Evolutionary conservation across 108 stramenopile species (phyloP).

Genomic region (Cyclotella choctawhatcheeana): DNA sequence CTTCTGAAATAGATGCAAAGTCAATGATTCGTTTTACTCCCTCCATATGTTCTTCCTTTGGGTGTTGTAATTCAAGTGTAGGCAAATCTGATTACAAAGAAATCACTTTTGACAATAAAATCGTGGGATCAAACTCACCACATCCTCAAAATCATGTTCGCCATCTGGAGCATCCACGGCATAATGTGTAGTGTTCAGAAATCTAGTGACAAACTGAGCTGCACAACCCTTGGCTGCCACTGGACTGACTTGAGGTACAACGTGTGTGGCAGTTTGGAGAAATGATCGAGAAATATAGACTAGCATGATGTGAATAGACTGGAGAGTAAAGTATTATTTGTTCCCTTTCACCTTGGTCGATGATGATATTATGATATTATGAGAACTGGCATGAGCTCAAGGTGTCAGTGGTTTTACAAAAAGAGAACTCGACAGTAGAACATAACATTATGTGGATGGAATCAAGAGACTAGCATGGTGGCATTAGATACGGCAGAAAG

Average conservation of each 20-base stretch:
- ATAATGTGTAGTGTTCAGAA: conserved; percentile 8
- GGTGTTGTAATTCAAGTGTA: not conserved
- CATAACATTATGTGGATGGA: too few relatives aligned
- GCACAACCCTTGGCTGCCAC: conserved; percentile 12
- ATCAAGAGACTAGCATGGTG: too few relatives aligned
- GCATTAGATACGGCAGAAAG: too few relatives aligned
- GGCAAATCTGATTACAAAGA: not conserved
- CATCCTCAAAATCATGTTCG: conserved; percentile 27
- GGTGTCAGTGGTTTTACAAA: too few relatives aligned
- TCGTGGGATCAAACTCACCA: conserved; percentile 27
- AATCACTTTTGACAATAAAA: too few relatives aligned
- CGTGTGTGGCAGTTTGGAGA: conserved; percentile 2
- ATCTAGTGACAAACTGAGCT: not conserved
- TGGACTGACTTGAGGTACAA: not conserved
- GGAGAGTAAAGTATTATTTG: too few relatives aligned
- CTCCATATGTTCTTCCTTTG: conserved; percentile 25
- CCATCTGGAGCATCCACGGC: conserved; percentile 34
- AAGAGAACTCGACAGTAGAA: too few relatives aligned
- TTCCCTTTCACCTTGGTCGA: too few relatives aligned
- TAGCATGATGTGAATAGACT: conserved; percentile 2
- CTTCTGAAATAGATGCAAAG: conserved; percentile 34
- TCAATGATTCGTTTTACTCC: conserved; percentile 32
- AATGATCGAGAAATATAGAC: conserved; percentile 5
- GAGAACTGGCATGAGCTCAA: too few relatives aligned
- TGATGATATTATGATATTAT: too few relatives aligned